Base-by-base conservation (phyloP, 1,284 basidiomycete genomes). In the Cryptococcus sp. region DNA sequence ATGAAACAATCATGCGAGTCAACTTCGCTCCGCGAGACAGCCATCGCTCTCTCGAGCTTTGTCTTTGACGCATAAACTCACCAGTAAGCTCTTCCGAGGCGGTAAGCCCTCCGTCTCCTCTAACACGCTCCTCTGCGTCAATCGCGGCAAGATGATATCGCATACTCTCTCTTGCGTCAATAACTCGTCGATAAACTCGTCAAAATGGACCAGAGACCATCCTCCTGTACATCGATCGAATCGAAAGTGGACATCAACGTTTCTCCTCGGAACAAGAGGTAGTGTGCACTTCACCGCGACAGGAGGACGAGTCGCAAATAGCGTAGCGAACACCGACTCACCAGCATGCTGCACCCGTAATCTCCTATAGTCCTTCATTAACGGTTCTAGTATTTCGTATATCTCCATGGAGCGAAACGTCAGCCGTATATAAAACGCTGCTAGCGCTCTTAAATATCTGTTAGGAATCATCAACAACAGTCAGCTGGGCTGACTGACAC, bases 341-440 rank as follows among this genome's bases (percentile, higher is more conserved):
- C 93, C 81, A 82, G 88, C 89, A 61, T 87, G 83, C 46, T 90
- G 84, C 62, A 86, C 82, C 15, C 96, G 87, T 50, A 99, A 75
- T 76, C 98, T 99, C 61, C 92, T 80, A 70, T 88, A 98, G 74
- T 99, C 95, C 75, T 91, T 92, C 61, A 99, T 83, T 23, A 99
- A 77, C 8, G 95, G 95, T 76, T 99, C 96, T 13, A 99, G 83
- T 17, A 92, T 81, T 71, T 93, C 91, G 72, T 93, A 98, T 5
- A 97, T 89, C 57, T 99, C 93, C 41, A 86, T 85, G 1, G 92
- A 83, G 44, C 85, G 83, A 78, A 97, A 99, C 1, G 93, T 97
- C 81, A 99, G 87, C 38, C 96, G 88, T 59, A 99, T 85, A 73
- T 99, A 99, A 79, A 99, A 86, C 2, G 88, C 93, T 0, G 95